A percentile compares a stretch with the other conserved stretches of the same genome.
Evolutionary conservation across 495 filamentous ascomycete species (phyloP).

Genomic region (Staphylotrichum longicolle): DNA sequence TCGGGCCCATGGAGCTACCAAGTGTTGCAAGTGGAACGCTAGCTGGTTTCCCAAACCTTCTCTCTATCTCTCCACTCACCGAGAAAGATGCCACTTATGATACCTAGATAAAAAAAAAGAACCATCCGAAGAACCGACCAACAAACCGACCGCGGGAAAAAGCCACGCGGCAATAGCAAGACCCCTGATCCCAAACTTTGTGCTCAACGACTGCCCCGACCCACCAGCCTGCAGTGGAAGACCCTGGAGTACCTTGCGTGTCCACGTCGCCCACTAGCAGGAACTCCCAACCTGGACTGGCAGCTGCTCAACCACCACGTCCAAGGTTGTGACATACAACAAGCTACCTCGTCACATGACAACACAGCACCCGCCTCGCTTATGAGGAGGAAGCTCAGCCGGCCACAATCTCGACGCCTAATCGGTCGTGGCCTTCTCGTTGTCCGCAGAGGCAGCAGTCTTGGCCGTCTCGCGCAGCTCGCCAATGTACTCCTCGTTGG

Average conservation of each 20-base stretch:
- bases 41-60: background rate
- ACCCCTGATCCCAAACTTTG: background rate
- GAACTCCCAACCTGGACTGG: background rate
- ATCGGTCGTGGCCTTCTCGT: conserved; percentile 28
- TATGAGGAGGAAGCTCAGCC: background rate
- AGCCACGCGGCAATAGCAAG: background rate
- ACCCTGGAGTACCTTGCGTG: background rate
- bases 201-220: background rate
- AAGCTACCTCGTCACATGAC: conserved; percentile 20
- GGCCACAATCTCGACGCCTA: conserved; percentile 21
- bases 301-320: background rate
- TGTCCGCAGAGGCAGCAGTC: conserved; percentile 25
- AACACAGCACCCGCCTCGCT: conserved; percentile 17
- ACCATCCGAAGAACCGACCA: background rate
- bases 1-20: background rate
- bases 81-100: background rate
- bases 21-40: background rate
- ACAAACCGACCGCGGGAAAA: background rate
- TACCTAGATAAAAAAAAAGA: background rate
- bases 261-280: background rate
- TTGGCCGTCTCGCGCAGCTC: conserved; percentile 28
- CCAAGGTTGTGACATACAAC: background rate
- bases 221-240: background rate
- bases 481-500: conserved; percentile 24
- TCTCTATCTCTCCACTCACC: background rate